Evolutionary conservation across 805 yeast species (phyloP).

Genomic region (Saccharomyces paradoxus): DNA sequence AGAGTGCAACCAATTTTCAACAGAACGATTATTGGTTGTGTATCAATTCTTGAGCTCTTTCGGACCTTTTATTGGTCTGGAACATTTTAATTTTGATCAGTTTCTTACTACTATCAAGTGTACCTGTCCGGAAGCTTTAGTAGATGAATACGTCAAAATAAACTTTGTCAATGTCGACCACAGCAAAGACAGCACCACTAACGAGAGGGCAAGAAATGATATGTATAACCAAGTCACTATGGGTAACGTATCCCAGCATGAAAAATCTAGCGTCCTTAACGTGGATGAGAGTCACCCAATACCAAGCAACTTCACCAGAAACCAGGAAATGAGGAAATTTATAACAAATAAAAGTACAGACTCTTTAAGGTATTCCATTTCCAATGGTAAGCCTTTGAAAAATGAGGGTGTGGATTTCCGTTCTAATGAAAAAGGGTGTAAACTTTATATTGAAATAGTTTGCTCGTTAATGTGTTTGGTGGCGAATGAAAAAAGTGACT

Average conservation of each 20-base stretch:
- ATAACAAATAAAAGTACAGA: conserved; percentile 8
- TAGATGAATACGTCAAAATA: conserved; percentile 16
- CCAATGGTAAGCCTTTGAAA: conserved; percentile 9
- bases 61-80: conserved; percentile 10
- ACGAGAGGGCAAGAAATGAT: conserved; percentile 6
- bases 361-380: conserved; percentile 7
- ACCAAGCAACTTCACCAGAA: conserved; percentile 5
- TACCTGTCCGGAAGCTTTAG: conserved; percentile 16
- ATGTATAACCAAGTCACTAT: neutral
- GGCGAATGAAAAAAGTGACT: conserved; percentile 19
- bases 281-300: neutral
- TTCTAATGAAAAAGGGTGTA: conserved; percentile 12
- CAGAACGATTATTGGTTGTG: conserved; percentile 12
- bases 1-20: neutral
- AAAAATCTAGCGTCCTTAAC: neutral
- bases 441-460: conserved; percentile 16
- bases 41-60: conserved; percentile 21
- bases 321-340: conserved; percentile 7
- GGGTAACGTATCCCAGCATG: neutral
- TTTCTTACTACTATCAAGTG: conserved; percentile 21
- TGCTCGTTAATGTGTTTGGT: conserved; percentile 20
- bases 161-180: neutral
- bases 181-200: conserved; percentile 1
- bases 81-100: conserved; percentile 19
- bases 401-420: conserved; percentile 13